phyloP scores from a whole-genome alignment of 805 yeast genomes.

The Candida maesae region DNA sequence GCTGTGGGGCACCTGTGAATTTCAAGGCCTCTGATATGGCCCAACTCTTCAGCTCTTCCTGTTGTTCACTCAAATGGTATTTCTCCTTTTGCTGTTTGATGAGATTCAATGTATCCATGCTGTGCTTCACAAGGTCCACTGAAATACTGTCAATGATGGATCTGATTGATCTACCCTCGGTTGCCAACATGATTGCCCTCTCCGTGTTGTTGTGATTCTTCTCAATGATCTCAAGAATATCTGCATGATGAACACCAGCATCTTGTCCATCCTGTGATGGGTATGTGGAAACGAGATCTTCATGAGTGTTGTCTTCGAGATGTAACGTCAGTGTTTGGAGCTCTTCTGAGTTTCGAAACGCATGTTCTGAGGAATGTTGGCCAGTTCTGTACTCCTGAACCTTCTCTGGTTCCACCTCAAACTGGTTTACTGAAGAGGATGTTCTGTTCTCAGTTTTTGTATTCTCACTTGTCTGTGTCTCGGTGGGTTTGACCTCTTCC shows the following conservation, averaged over 20 bases:
- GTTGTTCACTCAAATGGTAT: slow-evolving; percentile 2
- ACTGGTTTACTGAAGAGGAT: neutral
- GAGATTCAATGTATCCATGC: slow-evolving; percentile 21
- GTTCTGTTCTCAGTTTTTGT: neutral
- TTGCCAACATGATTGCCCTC: slow-evolving; percentile 20
- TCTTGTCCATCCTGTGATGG: neutral
- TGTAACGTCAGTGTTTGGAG: neutral
- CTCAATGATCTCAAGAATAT: slow-evolving; percentile 1
- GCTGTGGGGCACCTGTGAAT: neutral
- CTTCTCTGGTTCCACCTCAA: neutral
- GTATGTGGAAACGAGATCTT: neutral
- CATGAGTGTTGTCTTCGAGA: neutral
- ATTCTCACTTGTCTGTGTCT: neutral
- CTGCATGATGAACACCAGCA: slow-evolving; percentile 1
- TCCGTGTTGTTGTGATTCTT: slow-evolving; percentile 10
- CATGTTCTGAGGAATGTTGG: no score
- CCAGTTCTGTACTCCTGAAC: neutral
- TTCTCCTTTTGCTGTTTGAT: slow-evolving; percentile 17
- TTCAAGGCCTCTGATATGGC: slow-evolving; percentile 10
- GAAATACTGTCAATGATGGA: slow-evolving; percentile 19
- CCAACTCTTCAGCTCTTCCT: slow-evolving; percentile 4
- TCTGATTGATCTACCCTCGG: slow-evolving; percentile 25
- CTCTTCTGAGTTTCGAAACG: no score
- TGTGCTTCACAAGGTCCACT: slow-evolving; percentile 22
- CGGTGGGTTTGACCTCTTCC: no score